Percentiles rank a stretch among this genome's conserved stretches.
Conservation (phyloP, 1,284 basidiomycete genomes). For the Tilletia walkeri region DNA sequence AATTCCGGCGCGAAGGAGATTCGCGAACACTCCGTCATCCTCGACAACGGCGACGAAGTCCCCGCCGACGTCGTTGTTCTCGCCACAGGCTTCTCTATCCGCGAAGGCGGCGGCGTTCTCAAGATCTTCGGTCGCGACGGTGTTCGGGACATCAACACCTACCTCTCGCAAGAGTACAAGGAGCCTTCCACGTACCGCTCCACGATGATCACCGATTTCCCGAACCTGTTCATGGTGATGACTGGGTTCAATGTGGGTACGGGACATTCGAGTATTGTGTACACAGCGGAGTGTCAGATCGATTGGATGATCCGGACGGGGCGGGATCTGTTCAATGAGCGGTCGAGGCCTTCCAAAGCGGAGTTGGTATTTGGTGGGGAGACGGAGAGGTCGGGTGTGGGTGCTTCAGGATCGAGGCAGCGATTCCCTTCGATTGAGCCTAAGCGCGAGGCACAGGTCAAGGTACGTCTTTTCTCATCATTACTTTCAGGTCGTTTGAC, state of each 20-base stretch:
- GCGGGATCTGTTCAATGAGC: constrained; percentile 25
- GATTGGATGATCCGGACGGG: constrained; percentile 25
- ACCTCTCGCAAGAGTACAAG: constrained; percentile 30
- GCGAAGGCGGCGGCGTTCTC: constrained; percentile 29
- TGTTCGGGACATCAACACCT: constrained; percentile 19
- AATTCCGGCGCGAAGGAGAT: constrained; percentile 26
- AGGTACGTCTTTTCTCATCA: background rate
- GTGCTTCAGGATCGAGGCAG: constrained; percentile 14
- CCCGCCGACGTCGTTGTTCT: constrained; percentile 35
- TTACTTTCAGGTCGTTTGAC: background rate
- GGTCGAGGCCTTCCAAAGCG: background rate
- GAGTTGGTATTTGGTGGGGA: background rate
- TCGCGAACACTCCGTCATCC: constrained; percentile 26
- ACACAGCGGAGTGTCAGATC: constrained; percentile 25
- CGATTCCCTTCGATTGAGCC: constrained; percentile 26
- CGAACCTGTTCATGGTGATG: constrained; percentile 47
- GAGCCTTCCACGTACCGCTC: constrained; percentile 35
- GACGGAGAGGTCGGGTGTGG: background rate
- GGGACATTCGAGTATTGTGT: constrained; percentile 33
- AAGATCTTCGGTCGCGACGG: constrained; percentile 29
- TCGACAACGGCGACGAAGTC: constrained; percentile 28
- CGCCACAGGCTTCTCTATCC: constrained; percentile 33
- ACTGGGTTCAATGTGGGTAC: constrained; percentile 48
- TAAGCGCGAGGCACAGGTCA: constrained; percentile 26
- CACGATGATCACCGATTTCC: constrained; percentile 44